These are phyloP conservation scores for Arthroderma sp. DNA, from an alignment of 2,329 filamentous ascomycete genomes.

Conservation along the genomic window DNA sequence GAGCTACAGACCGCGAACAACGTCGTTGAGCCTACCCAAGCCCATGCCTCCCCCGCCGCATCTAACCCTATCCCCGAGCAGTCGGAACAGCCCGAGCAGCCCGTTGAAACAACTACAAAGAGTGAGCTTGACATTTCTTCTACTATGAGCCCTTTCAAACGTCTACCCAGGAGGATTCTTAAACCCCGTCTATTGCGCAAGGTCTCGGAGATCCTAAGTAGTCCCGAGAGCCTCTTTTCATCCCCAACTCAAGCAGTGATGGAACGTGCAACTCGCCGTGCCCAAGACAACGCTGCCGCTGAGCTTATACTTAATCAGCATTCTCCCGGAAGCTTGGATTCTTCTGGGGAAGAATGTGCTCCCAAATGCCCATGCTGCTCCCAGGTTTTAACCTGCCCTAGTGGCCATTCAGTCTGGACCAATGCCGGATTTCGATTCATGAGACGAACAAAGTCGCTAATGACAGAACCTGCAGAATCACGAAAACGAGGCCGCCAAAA, in stretches of 20 bases:
- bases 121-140: conserved; percentile 6
- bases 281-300: too few species aligned
- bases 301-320: too few species aligned
- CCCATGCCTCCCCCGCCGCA: neutral
- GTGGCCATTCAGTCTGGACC: conserved; percentile 5
- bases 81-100: too few species aligned
- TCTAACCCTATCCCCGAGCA: neutral
- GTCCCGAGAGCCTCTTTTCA: neutral
- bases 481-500: conserved; percentile 2
- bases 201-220: too few species aligned
- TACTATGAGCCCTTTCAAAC: neutral
- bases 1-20: neutral
- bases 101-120: neutral
- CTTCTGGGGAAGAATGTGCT: neutral
- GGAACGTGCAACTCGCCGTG: too few species aligned
- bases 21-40: neutral
- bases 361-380: conserved; percentile 8
- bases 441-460: conserved; percentile 6
- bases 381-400: conserved; percentile 6
- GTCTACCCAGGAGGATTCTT: too few species aligned
- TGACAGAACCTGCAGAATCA: conserved; percentile 5
- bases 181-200: too few species aligned
- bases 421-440: neutral
- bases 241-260: neutral
- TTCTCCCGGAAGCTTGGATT: too few species aligned